Conservation (phyloP, 257 asterid genomes). For the Sherardia arvensis region DNA sequence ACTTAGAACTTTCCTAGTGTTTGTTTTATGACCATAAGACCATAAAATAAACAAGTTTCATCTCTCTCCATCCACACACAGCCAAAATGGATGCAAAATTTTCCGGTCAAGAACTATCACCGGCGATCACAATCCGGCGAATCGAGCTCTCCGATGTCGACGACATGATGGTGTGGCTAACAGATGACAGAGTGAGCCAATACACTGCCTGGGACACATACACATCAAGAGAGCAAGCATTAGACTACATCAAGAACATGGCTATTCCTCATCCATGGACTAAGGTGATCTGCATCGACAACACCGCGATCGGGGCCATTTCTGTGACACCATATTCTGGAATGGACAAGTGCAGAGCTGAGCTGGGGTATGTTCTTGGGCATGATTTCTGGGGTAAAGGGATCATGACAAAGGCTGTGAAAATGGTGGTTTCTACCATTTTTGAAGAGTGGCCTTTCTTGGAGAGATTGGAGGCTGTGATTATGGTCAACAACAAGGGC, state of each 20-base stretch:
- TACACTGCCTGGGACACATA: constrained; percentile 39
- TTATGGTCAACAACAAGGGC: constrained; percentile 10
- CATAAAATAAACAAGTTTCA: not conserved
- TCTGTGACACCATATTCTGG: constrained; percentile 40
- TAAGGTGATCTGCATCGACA: constrained; percentile 27
- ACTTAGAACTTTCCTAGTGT: no score
- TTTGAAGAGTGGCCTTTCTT: constrained; percentile 15
- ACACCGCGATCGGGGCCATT: constrained; percentile 37
- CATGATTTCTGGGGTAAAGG: constrained; percentile 13
- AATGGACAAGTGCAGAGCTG: constrained; percentile 20
- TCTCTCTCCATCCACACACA: not conserved
- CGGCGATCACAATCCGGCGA: constrained; percentile 25
- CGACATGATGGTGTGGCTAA: constrained; percentile 54
- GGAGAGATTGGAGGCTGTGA: constrained; percentile 14
- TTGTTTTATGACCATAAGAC: not conserved
- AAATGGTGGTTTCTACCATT: constrained; percentile 8
- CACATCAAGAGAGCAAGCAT: constrained; percentile 26
- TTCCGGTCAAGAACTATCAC: constrained; percentile 7
- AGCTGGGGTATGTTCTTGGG: constrained; percentile 17
- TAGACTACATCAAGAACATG: constrained; percentile 18
- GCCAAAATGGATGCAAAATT: not conserved
- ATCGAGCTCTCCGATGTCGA: constrained; percentile 31
- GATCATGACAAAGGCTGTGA: constrained; percentile 11
- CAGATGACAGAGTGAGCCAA: constrained; percentile 39
- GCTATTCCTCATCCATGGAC: constrained; percentile 40